Evolutionary conservation across 176 grass and related monocot species (phyloP).

Genomic region (Lolium rigidum): DNA sequence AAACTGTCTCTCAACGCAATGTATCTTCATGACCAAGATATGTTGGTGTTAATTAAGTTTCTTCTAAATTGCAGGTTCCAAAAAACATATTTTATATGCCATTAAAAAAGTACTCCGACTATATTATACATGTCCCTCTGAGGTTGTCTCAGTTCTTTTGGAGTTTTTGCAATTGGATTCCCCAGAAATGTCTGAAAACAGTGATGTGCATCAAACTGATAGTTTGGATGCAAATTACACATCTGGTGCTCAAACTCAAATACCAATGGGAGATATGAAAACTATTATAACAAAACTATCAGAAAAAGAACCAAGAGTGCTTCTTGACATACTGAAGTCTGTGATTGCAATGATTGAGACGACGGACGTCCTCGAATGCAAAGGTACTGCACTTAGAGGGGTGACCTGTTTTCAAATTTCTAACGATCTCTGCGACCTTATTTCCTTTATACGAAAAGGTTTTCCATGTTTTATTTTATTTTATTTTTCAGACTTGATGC

Average conservation of each 20-base stretch:
- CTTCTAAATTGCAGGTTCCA: conserved; percentile 61
- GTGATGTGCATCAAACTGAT: conserved; percentile 48
- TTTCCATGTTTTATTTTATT: conserved; percentile 6
- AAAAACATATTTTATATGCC: conserved; percentile 54
- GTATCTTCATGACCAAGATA: conserved; percentile 24
- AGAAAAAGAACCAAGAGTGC: conserved; percentile 78
- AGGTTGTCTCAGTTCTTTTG: conserved; percentile 71
- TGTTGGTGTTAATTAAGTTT: conserved; percentile 22
- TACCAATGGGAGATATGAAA: conserved; percentile 62
- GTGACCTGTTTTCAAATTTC: conserved; percentile 11
- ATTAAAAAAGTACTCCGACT: conserved; percentile 60
- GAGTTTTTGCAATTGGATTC: conserved; percentile 63
- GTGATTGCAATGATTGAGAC: conserved; percentile 75
- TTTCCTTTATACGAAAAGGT: conserved; percentile 2
- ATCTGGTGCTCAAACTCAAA: conserved; percentile 32
- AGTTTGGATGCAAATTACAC: conserved; percentile 43
- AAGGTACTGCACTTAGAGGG: conserved; percentile 47
- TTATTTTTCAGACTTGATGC: not conserved
- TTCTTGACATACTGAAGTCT: conserved; percentile 71
- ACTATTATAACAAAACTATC: conserved; percentile 59
- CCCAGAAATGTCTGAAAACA: conserved; percentile 46
- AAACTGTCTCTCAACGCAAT: not conserved
- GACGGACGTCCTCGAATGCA: conserved; percentile 44
- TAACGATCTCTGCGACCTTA: not conserved
- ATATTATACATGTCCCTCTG: conserved; percentile 68